These are phyloP conservation scores for Lizonia empirigonia DNA, from an alignment of 2,329 filamentous ascomycete genomes.

Conservation along the genomic window DNA sequence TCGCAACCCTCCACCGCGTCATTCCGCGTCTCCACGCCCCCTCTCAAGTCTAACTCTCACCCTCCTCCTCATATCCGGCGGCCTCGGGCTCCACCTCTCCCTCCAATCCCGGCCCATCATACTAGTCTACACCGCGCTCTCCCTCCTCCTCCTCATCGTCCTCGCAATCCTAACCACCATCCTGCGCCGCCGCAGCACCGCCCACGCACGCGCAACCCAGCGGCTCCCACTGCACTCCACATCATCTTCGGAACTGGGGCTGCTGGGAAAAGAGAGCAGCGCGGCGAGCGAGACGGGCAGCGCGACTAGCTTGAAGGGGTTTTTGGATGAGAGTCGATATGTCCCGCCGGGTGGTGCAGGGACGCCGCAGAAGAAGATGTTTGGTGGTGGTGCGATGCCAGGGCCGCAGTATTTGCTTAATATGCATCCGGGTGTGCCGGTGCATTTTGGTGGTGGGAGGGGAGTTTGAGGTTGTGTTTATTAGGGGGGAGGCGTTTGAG, in stretches of 20 bases:
- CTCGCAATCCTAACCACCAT: constrained; percentile 31
- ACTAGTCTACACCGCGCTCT: constrained; percentile 31
- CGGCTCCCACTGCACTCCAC: constrained; percentile 20
- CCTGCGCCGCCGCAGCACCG: constrained; percentile 35
- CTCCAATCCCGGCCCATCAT: constrained; percentile 30
- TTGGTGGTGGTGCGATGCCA: constrained; percentile 43
- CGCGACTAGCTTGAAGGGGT: constrained; percentile 17
- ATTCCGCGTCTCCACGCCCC: constrained; percentile 46
- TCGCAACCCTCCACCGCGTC: constrained; percentile 47
- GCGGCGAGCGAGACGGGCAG: constrained; percentile 13
- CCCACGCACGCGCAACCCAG: constrained; percentile 27
- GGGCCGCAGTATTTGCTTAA: constrained; percentile 47
- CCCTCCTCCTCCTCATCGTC: constrained; percentile 15
- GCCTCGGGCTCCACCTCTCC: constrained; percentile 41
- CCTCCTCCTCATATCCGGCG: constrained; percentile 40
- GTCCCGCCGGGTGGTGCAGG: no score
- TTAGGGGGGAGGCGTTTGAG: no score
- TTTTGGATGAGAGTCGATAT: constrained; percentile 11
- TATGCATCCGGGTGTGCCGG: constrained; percentile 47
- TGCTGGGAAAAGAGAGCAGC: constrained; percentile 19
- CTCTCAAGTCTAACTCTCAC: constrained; percentile 51
- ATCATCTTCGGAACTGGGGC: constrained; percentile 30
- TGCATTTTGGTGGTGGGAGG: constrained; percentile 24
- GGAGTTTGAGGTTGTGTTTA: neutral
- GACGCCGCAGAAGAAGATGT: constrained; percentile 16